phyloP scores from a whole-genome alignment of 164 flowering plant species.

The Dillenia turbinata region DNA sequence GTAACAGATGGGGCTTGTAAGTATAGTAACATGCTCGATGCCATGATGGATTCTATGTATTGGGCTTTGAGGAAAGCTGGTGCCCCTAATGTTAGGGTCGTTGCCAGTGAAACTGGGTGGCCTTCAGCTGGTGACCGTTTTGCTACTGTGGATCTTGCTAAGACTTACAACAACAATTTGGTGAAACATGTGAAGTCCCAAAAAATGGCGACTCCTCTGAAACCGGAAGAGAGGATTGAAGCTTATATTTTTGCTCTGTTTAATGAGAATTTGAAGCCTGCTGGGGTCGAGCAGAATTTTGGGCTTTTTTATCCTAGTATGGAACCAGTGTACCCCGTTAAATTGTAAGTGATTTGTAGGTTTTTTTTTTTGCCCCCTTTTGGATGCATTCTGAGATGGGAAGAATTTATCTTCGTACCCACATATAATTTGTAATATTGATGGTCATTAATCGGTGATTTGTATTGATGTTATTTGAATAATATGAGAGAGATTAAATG shows the following conservation, averaged over 20 bases:
- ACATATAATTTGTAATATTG: no score
- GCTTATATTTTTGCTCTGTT: background rate
- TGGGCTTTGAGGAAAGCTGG: constrained; percentile 12
- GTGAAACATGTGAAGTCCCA: background rate
- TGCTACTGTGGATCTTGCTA: background rate
- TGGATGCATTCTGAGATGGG: no score
- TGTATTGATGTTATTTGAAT: no score
- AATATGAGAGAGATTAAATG: no score
- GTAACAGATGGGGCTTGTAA: background rate
- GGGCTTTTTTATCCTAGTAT: background rate
- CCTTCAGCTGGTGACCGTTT: constrained; percentile 3
- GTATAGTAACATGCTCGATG: constrained; percentile 8
- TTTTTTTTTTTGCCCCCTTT: no score
- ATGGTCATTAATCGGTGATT: no score
- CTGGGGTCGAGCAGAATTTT: background rate
- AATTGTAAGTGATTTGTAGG: background rate
- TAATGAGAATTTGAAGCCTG: background rate
- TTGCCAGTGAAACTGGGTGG: constrained; percentile 10
- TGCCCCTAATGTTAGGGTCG: constrained; percentile 6
- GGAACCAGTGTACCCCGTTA: background rate
- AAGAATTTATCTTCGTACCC: no score
- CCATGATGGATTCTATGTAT: constrained; percentile 6
- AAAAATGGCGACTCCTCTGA: background rate
- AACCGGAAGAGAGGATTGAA: background rate
- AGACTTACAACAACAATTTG: background rate